Conservation (phyloP, 129 eudicot species). For the Daucus carota region DH1_v3.0 NC_030385.2:7550001-7550500, state of each 20-base stretch:
- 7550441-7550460: conserved; percentile 20
- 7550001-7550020: neutral
- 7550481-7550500: conserved; percentile 36
- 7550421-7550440: conserved; percentile 30
- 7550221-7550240: neutral
- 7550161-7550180: neutral
- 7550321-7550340: neutral
- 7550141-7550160: neutral
- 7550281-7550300: neutral
- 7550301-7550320: neutral
- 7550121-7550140: neutral
- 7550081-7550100: neutral
- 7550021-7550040: neutral
- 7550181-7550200: no score
- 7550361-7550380: conserved; percentile 20
- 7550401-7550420: neutral
- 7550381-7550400: conserved; percentile 18
- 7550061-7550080: neutral
- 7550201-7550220: no score
- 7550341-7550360: conserved; percentile 30
- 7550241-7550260: neutral
- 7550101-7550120: neutral
- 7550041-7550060: neutral
- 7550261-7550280: neutral
- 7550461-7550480: conserved; percentile 28